Evolutionary conservation across 2,329 filamentous ascomycete species (phyloP), one percentile per base, ranked within the genome.

Genomic region (Thelonectria blattea): DNA sequence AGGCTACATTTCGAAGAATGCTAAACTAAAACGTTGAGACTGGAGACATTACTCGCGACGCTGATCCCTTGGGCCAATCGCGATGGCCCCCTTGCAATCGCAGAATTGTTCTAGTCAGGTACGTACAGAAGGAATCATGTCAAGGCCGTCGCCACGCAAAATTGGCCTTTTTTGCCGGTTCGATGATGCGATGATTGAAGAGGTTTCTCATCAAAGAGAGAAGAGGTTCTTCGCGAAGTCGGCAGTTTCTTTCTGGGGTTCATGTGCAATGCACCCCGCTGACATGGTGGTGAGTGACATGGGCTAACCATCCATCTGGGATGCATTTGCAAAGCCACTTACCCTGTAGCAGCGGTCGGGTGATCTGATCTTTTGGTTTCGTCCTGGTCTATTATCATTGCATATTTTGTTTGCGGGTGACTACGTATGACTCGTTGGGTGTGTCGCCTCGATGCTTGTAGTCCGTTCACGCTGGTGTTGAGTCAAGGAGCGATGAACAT

Each of bases 281-380:
- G 22, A 24, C 22, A 48, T 58, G 43, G 53, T 58, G 22, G 45
- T 53, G 49, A 53, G 56, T 24, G 49, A 22, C 15, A 24, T 24
- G 34, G 15, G 37, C 15, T 5, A 41, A 49, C 49, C 14, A 18
- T 5, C 30, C 6, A 17, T 4, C 11, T 47, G 45, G 12, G n/a
- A 22, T 14, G 17, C 34, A 7, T 30, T n/a, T 17, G 18, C 22
- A 8, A 24, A 30, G 9, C 20, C 2, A 14, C 14, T 27, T 58
- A 58, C 56, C 49, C 56, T 58, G 42, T 41, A 52, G 34, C 42
- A 52, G 34, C 42, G 3, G 8, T 8, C 20, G 5, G 12, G 42
- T 46, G 18, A 30, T 30, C 9, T 22, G 5, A 34, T n/a, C 32
- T 17, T 24, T 6, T 15, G 18, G 5, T 34, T 6, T 15, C 18